A percentile compares a stretch with the other conserved stretches of the same genome.
phyloP scores from a whole-genome alignment of 2,329 filamentous ascomycete species.

The Ophiostoma angusticollis region DNA sequence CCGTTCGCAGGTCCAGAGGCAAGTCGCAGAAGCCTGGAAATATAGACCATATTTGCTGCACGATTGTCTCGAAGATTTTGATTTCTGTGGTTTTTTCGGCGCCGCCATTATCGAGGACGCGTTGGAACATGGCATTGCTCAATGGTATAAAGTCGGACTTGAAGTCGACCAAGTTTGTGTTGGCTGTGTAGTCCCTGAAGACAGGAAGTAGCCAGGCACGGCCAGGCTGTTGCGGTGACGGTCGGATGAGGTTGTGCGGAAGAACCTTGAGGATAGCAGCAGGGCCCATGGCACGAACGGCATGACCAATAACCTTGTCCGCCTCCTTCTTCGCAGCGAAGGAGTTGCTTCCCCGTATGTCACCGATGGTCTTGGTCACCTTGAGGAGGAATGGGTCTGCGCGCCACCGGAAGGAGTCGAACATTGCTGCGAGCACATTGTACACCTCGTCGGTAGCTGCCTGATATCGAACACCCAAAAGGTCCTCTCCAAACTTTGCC shows the following conservation, averaged over 20 bases:
- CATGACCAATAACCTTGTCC: constrained; percentile 77
- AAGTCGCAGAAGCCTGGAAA: constrained; percentile 92
- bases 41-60: constrained; percentile 89
- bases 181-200: constrained; percentile 77
- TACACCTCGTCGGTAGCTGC: constrained; percentile 92
- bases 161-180: constrained; percentile 80
- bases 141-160: constrained; percentile 74
- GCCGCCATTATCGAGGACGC: constrained; percentile 67
- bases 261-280: constrained; percentile 70
- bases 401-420: constrained; percentile 75
- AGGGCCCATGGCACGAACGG: constrained; percentile 80
- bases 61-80: constrained; percentile 94
- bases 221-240: constrained; percentile 64
- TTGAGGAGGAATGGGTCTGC: constrained; percentile 65
- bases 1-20: constrained; percentile 60
- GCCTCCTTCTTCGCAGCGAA: constrained; percentile 93
- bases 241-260: constrained; percentile 72
- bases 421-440: constrained; percentile 74
- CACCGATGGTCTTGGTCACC: constrained; percentile 68
- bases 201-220: constrained; percentile 92
- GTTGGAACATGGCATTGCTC: constrained; percentile 81
- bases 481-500: constrained; percentile 55
- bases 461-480: constrained; percentile 85
- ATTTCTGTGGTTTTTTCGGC: constrained; percentile 87
- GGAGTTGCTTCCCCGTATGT: constrained; percentile 73